These are phyloP conservation scores for Fusarium globosum DNA, from an alignment of 2,329 filamentous ascomycete species.

Conservation along the genomic window DNA sequence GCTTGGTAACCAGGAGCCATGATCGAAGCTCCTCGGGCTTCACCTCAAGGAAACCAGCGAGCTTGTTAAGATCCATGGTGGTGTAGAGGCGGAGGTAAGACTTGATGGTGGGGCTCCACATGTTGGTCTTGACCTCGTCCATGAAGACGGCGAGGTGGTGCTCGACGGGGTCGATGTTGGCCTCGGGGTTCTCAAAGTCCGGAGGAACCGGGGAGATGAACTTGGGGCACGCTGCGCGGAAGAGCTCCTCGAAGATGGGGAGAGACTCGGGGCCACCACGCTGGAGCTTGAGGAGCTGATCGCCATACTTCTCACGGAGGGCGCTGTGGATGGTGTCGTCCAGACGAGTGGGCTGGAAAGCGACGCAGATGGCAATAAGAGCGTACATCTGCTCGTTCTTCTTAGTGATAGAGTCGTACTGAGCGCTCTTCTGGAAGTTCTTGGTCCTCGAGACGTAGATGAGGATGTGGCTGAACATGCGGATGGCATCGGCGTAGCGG, in stretches of 20 bases:
- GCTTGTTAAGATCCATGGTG: conserved; percentile 98
- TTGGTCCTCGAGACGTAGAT: conserved; percentile 99
- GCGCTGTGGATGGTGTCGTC: conserved; percentile 99
- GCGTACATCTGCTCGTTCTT: conserved; percentile 99
- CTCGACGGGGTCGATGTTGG: conserved; percentile 97
- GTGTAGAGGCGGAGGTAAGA: conserved; percentile 99
- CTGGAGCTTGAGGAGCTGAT: conserved; percentile 97
- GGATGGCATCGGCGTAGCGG: conserved; percentile 98
- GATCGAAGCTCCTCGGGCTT: conserved; percentile 95
- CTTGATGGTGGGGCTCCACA: conserved; percentile 97
- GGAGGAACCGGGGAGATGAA: conserved; percentile 98
- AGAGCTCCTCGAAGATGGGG: conserved; percentile 97
- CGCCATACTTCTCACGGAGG: conserved; percentile 98
- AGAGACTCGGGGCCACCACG: conserved; percentile 94
- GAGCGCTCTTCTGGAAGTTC: conserved; percentile 99
- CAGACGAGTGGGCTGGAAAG: conserved; percentile 95
- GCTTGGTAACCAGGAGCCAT: conserved; percentile 97
- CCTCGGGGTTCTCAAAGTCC: conserved; percentile 95
- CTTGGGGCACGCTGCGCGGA: conserved; percentile 97
- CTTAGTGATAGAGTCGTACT: conserved; percentile 99
- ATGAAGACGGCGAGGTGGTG: conserved; percentile 98
- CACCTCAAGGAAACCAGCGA: conserved; percentile 96
- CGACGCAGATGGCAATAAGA: conserved; percentile 97
- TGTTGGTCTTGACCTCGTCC: conserved; percentile 99
- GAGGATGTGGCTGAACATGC: conserved; percentile 99